Percentiles rank a stretch among this genome's conserved stretches.
Evolutionary conservation across 2,329 filamentous ascomycete genomes (phyloP).

Genomic region (Teratosphaeria zuluensis): DNA sequence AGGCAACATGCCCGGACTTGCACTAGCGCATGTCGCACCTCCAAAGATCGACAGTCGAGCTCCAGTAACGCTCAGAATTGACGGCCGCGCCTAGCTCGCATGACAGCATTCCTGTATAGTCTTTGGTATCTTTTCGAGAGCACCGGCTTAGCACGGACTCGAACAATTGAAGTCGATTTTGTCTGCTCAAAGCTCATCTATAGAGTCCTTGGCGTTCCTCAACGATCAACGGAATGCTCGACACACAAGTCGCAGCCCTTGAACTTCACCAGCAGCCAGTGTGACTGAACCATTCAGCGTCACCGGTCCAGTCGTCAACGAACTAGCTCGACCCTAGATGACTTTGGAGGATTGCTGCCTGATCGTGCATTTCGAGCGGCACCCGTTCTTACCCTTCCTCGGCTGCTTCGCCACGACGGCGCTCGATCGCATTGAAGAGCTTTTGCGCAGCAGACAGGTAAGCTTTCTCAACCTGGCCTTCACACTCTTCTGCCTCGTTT

Average conservation of each 20-base stretch:
- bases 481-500: conserved; percentile 5
- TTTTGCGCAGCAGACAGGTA: conserved; percentile 9
- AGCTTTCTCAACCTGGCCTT: conserved; percentile 6
- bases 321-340: too few species aligned
- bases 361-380: neutral
- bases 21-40: neutral
- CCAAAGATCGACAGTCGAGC: neutral
- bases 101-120: neutral
- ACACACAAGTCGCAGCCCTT: neutral
- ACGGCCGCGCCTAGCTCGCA: neutral
- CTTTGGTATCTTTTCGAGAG: neutral
- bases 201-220: neutral
- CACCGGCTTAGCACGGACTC: neutral
- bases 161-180: neutral
- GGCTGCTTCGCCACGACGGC: conserved; percentile 2
- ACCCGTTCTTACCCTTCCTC: neutral
- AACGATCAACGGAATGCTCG: neutral
- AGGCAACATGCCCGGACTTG: neutral
- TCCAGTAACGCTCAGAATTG: neutral
- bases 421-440: conserved; percentile 10
- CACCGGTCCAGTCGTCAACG: too few species aligned
- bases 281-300: too few species aligned
- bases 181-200: neutral
- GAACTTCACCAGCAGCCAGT: too few species aligned
- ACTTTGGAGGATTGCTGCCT: neutral